Conservation (phyloP, 2,329 filamentous ascomycete species). For the Pseudohalonectria lignicola region DNA sequence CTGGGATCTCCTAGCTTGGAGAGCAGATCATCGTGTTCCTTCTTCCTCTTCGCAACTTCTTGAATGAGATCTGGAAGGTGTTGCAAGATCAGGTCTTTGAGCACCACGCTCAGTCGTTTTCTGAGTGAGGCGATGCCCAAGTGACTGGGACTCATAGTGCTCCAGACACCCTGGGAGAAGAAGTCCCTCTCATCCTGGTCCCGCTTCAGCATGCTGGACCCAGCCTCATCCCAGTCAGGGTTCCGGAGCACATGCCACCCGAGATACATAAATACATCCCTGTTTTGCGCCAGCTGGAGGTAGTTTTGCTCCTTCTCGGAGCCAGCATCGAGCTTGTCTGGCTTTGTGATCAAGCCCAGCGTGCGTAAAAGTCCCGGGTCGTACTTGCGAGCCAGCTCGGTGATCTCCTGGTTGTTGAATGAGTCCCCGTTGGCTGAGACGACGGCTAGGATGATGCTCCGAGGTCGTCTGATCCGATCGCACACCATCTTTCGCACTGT, state of each 20-base stretch:
- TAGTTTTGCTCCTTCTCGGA: slow-evolving; percentile 28
- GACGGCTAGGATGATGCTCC: slow-evolving; percentile 50
- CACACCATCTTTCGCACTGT: slow-evolving; percentile 35
- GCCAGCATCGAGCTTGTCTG: slow-evolving; percentile 26
- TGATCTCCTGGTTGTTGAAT: slow-evolving; percentile 46
- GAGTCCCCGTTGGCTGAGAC: slow-evolving; percentile 46
- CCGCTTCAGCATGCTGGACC: slow-evolving; percentile 18
- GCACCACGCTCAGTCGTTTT: slow-evolving; percentile 35
- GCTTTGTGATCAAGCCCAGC: slow-evolving; percentile 47
- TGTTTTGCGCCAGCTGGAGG: slow-evolving; percentile 30
- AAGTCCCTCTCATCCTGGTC: slow-evolving; percentile 29
- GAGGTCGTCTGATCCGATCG: slow-evolving; percentile 41
- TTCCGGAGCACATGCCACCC: slow-evolving; percentile 45
- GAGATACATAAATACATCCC: slow-evolving; percentile 32
- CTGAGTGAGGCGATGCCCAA: slow-evolving; percentile 38
- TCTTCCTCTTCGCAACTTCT: slow-evolving; percentile 27
- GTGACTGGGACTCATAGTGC: slow-evolving; percentile 16
- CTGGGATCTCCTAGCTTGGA: slow-evolving; percentile 20
- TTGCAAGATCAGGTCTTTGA: slow-evolving; percentile 32
- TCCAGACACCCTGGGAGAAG: slow-evolving; percentile 30
- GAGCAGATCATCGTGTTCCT: slow-evolving; percentile 23
- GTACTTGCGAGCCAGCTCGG: slow-evolving; percentile 31
- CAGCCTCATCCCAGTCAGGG: slow-evolving; percentile 22
- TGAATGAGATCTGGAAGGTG: slow-evolving; percentile 33
- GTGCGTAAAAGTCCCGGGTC: slow-evolving; percentile 27